A percentile compares a stretch with the other conserved stretches of the same genome.
Evolutionary conservation across 768 basidiomycete species (phyloP).

Genomic region (Crucibulum laeve): DNA sequence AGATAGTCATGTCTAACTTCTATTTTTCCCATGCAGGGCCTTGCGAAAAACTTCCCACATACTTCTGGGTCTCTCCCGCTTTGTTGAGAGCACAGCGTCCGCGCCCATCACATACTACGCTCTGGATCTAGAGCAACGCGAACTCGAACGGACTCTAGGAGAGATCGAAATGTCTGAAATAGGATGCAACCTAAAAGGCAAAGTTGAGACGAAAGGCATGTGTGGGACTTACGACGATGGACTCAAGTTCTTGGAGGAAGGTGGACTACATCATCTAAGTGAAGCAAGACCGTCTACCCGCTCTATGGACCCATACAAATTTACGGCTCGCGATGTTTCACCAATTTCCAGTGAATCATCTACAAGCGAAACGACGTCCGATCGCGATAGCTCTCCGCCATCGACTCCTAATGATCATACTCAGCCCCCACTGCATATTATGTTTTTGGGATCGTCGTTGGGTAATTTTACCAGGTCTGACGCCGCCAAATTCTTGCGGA

Average conservation of each 20-base stretch:
- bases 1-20: constrained; percentile 7
- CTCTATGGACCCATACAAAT: constrained; percentile 5
- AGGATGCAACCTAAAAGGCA: constrained; percentile 59
- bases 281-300: constrained; percentile 4
- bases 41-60: constrained; percentile 88
- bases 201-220: constrained; percentile 78
- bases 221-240: constrained; percentile 93
- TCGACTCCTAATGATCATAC: constrained; percentile 41
- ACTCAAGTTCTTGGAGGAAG: constrained; percentile 69
- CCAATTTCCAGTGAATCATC: constrained; percentile 32
- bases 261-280: constrained; percentile 38
- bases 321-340: constrained; percentile 26
- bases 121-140: constrained; percentile 86
- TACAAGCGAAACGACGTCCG: constrained; percentile 11
- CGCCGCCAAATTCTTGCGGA: constrained; percentile 69
- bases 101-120: constrained; percentile 79
- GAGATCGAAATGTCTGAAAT: constrained; percentile 61
- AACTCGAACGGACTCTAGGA: constrained; percentile 75
- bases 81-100: constrained; percentile 31
- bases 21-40: constrained; percentile 44
- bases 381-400: constrained; percentile 25
- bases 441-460: constrained; percentile 90
- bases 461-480: constrained; percentile 82
- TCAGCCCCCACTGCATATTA: constrained; percentile 63
- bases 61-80: constrained; percentile 61